phyloP scores from a whole-genome alignment of 176 grass and related monocot genomes.

The Cymbopogon citratus region DNA sequence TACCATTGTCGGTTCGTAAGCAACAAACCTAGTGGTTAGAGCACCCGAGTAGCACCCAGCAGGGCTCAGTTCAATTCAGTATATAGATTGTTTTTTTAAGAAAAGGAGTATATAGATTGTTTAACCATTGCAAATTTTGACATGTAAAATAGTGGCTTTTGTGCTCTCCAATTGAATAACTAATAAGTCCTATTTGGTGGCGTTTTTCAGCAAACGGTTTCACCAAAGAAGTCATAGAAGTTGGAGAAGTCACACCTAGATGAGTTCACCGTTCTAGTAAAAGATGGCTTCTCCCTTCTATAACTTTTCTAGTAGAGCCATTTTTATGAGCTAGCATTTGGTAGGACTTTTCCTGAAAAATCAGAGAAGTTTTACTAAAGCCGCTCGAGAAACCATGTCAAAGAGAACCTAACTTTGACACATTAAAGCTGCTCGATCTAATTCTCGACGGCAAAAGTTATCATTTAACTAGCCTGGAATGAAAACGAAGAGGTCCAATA shows the following conservation, averaged over 20 bases:
- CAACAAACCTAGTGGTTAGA: no score
- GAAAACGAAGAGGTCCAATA: neutral
- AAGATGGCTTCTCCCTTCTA: neutral
- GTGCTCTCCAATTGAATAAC: neutral
- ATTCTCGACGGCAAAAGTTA: neutral
- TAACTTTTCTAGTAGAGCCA: neutral
- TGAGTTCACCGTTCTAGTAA: neutral
- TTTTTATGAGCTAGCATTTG: neutral
- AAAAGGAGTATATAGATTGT: no score
- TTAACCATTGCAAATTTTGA: neutral
- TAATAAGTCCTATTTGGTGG: neutral
- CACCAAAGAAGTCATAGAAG: neutral
- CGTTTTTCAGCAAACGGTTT: neutral
- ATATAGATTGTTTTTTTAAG: no score
- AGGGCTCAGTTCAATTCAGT: no score
- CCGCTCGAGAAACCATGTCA: neutral
- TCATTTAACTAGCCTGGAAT: neutral
- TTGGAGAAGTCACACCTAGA: neutral
- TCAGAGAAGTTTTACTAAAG: neutral
- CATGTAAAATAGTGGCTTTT: neutral
- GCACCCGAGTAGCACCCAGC: no score
- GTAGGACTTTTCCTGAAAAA: neutral
- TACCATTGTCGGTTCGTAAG: no score
- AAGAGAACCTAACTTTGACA: neutral
- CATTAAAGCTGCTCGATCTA: constrained; percentile 5